phyloP scores from a whole-genome alignment of 2,329 filamentous ascomycete species.

The Monosporascus sp. region DNA sequence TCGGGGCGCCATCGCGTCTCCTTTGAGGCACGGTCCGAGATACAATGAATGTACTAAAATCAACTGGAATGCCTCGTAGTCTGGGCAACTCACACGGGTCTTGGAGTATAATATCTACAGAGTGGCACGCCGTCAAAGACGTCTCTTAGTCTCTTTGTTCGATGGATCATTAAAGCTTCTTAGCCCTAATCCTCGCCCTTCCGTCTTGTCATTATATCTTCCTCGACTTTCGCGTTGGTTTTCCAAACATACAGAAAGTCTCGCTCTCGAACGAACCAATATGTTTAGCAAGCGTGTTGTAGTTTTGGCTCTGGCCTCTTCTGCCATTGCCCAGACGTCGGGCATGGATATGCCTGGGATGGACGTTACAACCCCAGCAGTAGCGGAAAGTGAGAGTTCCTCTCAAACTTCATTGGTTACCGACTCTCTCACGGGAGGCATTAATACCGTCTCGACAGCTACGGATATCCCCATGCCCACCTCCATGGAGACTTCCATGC shows the following conservation, averaged over 20 bases:
- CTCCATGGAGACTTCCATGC: not conserved
- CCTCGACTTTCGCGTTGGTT: not conserved
- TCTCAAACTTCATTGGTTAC: slow-evolving; percentile 1
- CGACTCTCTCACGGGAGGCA: slow-evolving; percentile 2
- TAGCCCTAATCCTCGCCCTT: not conserved
- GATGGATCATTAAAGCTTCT: not conserved
- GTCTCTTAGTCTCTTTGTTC: not conserved
- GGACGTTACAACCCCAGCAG: not conserved
- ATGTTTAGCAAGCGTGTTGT: slow-evolving; percentile 19
- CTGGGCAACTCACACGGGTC: not conserved
- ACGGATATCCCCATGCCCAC: slow-evolving; percentile 1
- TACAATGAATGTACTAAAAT: not conserved
- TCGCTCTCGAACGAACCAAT: slow-evolving; percentile 3
- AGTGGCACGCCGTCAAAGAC: not conserved
- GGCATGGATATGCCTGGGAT: not conserved
- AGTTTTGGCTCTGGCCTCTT: slow-evolving; percentile 16
- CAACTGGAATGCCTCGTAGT: not conserved
- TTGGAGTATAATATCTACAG: not conserved
- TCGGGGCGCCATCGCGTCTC: not conserved
- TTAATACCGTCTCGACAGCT: slow-evolving; percentile 2
- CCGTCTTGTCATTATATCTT: not conserved
- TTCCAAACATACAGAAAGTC: not conserved
- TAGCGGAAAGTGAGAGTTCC: slow-evolving; percentile 2
- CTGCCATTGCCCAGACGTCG: slow-evolving; percentile 17
- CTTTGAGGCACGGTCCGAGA: not conserved